A percentile compares a stretch with the other conserved stretches of the same genome.
phyloP scores from a whole-genome alignment of 257 asterid genomes.

The Fraxinus anomala region DNA sequence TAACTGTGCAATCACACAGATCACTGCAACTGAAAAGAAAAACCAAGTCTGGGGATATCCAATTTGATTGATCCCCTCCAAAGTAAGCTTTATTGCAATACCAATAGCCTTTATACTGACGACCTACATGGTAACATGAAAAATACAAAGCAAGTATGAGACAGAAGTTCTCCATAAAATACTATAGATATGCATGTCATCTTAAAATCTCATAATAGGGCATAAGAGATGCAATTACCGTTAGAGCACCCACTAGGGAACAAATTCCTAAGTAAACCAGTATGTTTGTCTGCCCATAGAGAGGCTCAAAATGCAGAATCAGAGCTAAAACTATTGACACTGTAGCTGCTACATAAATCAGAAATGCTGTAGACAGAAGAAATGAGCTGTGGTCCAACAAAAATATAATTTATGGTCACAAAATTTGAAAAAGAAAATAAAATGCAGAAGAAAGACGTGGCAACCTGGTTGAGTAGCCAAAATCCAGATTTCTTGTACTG shows the following conservation, averaged over 20 bases:
- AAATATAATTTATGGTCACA: constrained; percentile 3
- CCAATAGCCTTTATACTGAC: constrained; percentile 91
- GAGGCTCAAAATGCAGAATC: constrained; percentile 65
- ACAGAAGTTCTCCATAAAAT: constrained; percentile 12
- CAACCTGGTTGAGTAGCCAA: constrained; percentile 67
- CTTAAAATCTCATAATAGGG: background rate
- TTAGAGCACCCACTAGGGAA: constrained; percentile 67
- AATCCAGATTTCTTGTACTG: constrained; percentile 64
- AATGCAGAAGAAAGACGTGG: constrained; percentile 13
- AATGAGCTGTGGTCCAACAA: constrained; percentile 13
- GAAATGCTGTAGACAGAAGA: constrained; percentile 54
- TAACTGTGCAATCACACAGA: constrained; percentile 69
- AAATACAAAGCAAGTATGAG: background rate
- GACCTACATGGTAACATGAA: constrained; percentile 45
- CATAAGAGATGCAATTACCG: constrained; percentile 41
- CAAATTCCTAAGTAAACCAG: constrained; percentile 69
- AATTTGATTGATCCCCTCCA: constrained; percentile 81
- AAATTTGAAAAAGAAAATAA: constrained; percentile 1
- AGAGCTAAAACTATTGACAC: constrained; percentile 49
- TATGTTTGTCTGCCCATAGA: constrained; percentile 63
- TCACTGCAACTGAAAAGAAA: constrained; percentile 62
- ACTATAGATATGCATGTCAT: background rate
- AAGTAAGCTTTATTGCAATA: constrained; percentile 80
- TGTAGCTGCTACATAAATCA: constrained; percentile 51
- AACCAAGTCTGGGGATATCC: constrained; percentile 77